Conservation (phyloP, 352 stramenopile genomes). For the Thalassiosira oceanica region DNA sequence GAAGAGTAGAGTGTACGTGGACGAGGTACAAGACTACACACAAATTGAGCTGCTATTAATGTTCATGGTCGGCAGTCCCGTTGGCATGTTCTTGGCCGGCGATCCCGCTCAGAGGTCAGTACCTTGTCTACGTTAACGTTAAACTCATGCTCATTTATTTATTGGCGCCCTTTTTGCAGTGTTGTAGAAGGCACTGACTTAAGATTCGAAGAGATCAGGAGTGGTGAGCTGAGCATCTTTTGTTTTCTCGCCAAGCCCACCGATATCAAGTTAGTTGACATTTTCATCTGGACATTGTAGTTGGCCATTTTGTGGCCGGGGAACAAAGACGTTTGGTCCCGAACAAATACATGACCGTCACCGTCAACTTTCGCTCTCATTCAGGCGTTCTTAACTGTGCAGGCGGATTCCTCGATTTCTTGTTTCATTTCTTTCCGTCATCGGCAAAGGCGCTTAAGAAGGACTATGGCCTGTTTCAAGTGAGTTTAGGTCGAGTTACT, state of each 20-base stretch:
- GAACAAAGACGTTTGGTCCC: constrained; percentile 33
- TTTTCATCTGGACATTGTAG: too few relatives aligned
- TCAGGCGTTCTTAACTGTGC: constrained; percentile 50
- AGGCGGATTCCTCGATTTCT: constrained; percentile 24
- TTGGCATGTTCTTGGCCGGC: constrained; percentile 66
- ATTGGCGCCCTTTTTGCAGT: too few relatives aligned
- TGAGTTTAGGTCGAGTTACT: too few relatives aligned
- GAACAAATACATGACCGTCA: constrained; percentile 48
- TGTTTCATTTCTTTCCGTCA: constrained; percentile 52
- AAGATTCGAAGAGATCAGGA: neutral
- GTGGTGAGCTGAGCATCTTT: neutral
- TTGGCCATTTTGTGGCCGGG: constrained; percentile 43
- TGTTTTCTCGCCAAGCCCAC: constrained; percentile 38
- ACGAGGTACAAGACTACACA: constrained; percentile 58
- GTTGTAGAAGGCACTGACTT: constrained; percentile 4
- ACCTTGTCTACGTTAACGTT: too few relatives aligned
- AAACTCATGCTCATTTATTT: too few relatives aligned
- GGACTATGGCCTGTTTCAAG: constrained; percentile 54
- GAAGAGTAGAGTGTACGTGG: constrained; percentile 47
- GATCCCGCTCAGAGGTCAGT: constrained; percentile 34
- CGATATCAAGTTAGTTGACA: constrained; percentile 73
- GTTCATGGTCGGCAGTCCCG: constrained; percentile 46
- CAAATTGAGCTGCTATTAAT: constrained; percentile 65
- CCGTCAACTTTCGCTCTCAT: constrained; percentile 59
- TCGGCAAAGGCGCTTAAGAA: constrained; percentile 37